Evolutionary conservation across 441 rosid genomes (phyloP), one percentile per base, ranked within the genome.

Genomic region (Adansonia gregorii): DNA sequence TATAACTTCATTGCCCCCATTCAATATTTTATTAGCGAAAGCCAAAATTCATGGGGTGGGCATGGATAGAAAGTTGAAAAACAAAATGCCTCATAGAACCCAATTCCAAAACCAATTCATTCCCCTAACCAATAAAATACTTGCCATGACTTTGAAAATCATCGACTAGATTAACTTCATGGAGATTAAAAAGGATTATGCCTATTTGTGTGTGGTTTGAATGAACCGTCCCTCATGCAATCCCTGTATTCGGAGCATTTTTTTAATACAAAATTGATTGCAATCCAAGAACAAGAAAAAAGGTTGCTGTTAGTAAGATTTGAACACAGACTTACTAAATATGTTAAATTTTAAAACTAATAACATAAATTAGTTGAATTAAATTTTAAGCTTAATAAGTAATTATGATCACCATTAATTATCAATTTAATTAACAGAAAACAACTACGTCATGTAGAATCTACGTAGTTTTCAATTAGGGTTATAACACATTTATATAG

Each of bases 11-110:
- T 70, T 54, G 19, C 59, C 61, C 60, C 74, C 49, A 8, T 75
- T 76, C 66, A 65, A 35, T 55, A 65, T 74, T 83, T 60, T 61
- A 73, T 45, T 77, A 70, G 5, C 70, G 85, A 76, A 85, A 87
- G 90, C 92, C 90, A 82, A 80, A 75, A 78, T 77, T 85, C 77
- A 41, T 76, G 89, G 89, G 85, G 45, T 75, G 69, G 81, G 73
- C 78, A 65, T 51, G 56, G 72, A 46, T 48, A 11, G 59, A 65
- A 80, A 75, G 76, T 39, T 66, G 56, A 74, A 78, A 68, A 77
- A 54, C 39, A 54, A 72, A 49, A 27, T 75, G 65, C 80, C 74
- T 69, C 73, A 31, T 5, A n/a, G n/a, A 31, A 67, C 51, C 51
- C 7, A 67, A 43, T 43, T 67, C 71, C 20, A 73, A 22, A 73